These are phyloP conservation scores for Coemansia javaensis DNA, from an alignment of 192 early-diverging fungal species.

Conservation along the genomic window DNA sequence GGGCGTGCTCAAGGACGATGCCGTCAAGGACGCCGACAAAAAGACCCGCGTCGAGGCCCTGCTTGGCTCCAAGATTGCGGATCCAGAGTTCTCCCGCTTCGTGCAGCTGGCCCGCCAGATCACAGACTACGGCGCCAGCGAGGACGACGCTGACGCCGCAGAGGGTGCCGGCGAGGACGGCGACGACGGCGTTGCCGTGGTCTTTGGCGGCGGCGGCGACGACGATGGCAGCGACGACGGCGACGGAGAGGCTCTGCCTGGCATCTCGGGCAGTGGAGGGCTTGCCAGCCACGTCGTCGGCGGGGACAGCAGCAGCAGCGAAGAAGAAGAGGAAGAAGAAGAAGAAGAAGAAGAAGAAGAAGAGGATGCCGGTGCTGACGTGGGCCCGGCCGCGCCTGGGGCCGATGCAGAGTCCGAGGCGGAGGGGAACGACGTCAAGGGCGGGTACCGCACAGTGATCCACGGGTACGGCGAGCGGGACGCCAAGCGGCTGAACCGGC, in stretches of 20 bases:
- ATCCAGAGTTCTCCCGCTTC: conserved; percentile 81
- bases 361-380: conserved; percentile 1
- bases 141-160: conserved; percentile 46
- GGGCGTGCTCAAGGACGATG: conserved; percentile 77
- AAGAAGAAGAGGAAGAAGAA: conserved; percentile 32
- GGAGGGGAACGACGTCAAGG: conserved; percentile 20
- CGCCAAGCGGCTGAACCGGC: conserved; percentile 22
- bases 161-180: conserved; percentile 56
- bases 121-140: conserved; percentile 72
- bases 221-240: conserved; percentile 70
- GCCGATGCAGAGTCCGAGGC: neutral
- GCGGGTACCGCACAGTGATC: conserved; percentile 36
- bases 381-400: conserved; percentile 6
- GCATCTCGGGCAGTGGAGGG: conserved; percentile 54
- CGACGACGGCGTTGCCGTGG: conserved; percentile 89
- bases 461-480: conserved; percentile 35
- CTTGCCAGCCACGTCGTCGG: conserved; percentile 50
- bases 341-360: too few relatives aligned
- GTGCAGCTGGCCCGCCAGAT: conserved; percentile 92
- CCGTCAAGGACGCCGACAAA: conserved; percentile 82
- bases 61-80: conserved; percentile 59
- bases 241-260: too few relatives aligned
- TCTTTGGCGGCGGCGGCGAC: conserved; percentile 89
- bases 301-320: conserved; percentile 8
- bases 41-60: conserved; percentile 77